These are phyloP conservation scores for Delonix regia DNA, from an alignment of 306 rosid species.

Conservation along the genomic window DNA sequence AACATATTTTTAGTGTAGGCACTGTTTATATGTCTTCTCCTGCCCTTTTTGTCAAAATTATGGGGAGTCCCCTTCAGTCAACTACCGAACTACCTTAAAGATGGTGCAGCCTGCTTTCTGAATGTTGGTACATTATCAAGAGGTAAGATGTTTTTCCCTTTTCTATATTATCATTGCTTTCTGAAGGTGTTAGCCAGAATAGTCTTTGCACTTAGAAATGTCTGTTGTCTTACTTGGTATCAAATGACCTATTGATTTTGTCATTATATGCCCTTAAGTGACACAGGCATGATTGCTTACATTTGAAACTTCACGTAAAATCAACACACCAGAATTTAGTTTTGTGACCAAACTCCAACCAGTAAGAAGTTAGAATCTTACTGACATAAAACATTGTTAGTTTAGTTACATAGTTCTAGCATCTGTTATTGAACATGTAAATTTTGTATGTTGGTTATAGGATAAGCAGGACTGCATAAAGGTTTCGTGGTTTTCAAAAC, in stretches of 20 bases:
- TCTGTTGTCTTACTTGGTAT: slow-evolving; percentile 17
- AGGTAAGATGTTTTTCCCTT: slow-evolving; percentile 52
- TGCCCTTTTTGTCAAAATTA: slow-evolving; percentile 82
- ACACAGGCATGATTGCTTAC: slow-evolving; percentile 5
- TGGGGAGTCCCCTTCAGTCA: slow-evolving; percentile 88
- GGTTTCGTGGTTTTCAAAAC: slow-evolving; percentile 17
- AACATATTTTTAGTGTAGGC: slow-evolving; percentile 63
- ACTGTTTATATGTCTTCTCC: slow-evolving; percentile 71
- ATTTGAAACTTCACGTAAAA: slow-evolving; percentile 14
- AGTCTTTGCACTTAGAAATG: not conserved
- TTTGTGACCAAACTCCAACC: slow-evolving; percentile 6
- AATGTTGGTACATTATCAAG: slow-evolving; percentile 66
- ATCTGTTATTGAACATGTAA: slow-evolving; percentile 19
- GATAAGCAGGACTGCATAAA: not conserved
- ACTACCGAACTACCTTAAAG: slow-evolving; percentile 82
- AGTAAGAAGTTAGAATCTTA: not conserved
- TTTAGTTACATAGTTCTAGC: not conserved
- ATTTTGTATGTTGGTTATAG: not conserved
- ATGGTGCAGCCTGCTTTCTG: slow-evolving; percentile 88
- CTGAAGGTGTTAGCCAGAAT: not conserved
- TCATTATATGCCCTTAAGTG: slow-evolving; percentile 8
- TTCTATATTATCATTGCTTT: slow-evolving; percentile 17
- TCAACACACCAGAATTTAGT: not conserved
- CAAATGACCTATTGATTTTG: slow-evolving; percentile 20
- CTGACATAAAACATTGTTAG: not conserved